phyloP scores from a whole-genome alignment of 768 basidiomycete genomes.

The Hemileccinum impolitum region DNA sequence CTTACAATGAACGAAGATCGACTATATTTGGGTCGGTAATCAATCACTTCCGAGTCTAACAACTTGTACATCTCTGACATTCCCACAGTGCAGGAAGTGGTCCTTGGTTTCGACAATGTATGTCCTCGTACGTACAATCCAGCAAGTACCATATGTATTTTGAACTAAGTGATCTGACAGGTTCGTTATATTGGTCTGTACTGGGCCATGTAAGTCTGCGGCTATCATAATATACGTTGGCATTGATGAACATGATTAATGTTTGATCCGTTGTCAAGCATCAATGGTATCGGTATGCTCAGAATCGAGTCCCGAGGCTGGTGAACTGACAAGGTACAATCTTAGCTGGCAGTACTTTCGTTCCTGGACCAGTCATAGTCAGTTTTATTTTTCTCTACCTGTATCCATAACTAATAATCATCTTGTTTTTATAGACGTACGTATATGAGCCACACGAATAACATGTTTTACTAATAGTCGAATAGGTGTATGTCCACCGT shows the following conservation, averaged over 20 bases:
- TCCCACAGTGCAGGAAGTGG: neutral
- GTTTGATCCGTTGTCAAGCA: neutral
- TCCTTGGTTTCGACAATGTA: neutral
- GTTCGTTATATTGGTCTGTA: neutral
- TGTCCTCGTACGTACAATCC: neutral
- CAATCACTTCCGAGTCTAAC: no score
- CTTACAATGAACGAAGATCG: neutral
- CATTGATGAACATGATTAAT: no score
- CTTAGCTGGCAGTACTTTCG: conserved; percentile 1
- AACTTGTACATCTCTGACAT: neutral
- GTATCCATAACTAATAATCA: neutral
- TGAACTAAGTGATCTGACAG: neutral
- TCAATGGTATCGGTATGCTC: neutral
- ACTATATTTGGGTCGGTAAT: conserved; percentile 2
- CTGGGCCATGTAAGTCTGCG: neutral
- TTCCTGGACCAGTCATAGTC: neutral
- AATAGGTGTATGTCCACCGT: neutral
- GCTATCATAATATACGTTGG: no score
- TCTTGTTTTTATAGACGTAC: neutral
- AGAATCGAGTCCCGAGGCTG: neutral
- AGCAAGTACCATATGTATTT: neutral
- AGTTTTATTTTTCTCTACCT: neutral
- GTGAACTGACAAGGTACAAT: neutral
- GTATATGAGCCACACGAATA: neutral
- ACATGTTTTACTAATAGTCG: neutral